phyloP scores from a whole-genome alignment of 2,329 filamentous ascomycete species.

The Penicillium sclerotigenum region DNA sequence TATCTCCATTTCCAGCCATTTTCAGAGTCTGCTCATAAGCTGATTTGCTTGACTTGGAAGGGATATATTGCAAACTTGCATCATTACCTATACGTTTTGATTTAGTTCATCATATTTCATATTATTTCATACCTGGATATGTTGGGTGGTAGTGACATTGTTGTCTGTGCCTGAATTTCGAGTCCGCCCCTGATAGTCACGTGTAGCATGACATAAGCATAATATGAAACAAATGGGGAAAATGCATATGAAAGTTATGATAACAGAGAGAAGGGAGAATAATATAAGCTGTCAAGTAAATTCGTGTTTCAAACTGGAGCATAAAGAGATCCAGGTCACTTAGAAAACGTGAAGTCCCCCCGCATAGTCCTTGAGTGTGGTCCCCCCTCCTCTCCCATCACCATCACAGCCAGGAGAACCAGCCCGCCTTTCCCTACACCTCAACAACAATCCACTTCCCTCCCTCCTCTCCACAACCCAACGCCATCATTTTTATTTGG shows the following conservation, averaged over 20 bases:
- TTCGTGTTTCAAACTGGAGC: background rate
- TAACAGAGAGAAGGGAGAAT: background rate
- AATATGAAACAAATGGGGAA: constrained; percentile 17
- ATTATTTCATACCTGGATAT: no score
- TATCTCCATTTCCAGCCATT: background rate
- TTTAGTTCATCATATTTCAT: no score
- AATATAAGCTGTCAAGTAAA: background rate
- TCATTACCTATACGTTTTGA: no score
- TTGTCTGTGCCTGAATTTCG: background rate
- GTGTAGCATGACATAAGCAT: constrained; percentile 19
- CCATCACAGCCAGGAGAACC: constrained; percentile 28
- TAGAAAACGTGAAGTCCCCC: background rate
- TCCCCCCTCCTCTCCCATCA: constrained; percentile 20
- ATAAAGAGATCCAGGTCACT: background rate
- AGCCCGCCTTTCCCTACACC: constrained; percentile 25
- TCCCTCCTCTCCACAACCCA: constrained; percentile 10
- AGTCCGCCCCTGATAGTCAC: constrained; percentile 6
- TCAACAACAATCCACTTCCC: constrained; percentile 20
- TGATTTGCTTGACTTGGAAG: background rate
- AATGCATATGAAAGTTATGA: constrained; percentile 14
- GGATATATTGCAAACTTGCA: background rate
- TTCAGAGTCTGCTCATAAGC: no score
- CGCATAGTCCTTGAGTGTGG: background rate
- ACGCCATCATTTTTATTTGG: constrained; percentile 8
- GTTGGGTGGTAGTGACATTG: background rate